Evolutionary conservation across 129 eudicot genomes (phyloP).

Genomic region (Centella asiatica): DNA sequence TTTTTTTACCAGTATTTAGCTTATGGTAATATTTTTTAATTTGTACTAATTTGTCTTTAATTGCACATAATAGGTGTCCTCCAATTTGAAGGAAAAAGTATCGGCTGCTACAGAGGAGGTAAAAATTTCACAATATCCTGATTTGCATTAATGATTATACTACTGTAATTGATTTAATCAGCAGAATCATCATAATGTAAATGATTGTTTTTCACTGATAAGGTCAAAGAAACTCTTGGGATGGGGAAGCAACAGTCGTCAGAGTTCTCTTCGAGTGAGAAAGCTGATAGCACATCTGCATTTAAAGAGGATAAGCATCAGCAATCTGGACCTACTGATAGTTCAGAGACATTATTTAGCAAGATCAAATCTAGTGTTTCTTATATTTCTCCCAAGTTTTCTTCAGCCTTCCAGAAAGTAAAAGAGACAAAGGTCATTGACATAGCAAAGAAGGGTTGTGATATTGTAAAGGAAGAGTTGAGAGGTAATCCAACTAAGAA

Average conservation of each 20-base stretch:
- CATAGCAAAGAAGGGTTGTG: constrained; percentile 69
- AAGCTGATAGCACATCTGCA: constrained; percentile 32
- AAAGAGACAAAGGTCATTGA: constrained; percentile 83
- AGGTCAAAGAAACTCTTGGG: constrained; percentile 75
- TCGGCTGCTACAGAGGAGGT: constrained; percentile 91
- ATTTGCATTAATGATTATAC: neutral
- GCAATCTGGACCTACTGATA: constrained; percentile 38
- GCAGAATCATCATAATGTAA: constrained; percentile 5
- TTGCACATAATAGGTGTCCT: constrained; percentile 40
- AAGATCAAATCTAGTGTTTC: constrained; percentile 60
- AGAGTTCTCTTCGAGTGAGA: constrained; percentile 23
- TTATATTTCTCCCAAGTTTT: constrained; percentile 44
- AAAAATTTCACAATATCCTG: neutral
- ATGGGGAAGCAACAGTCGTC: constrained; percentile 58
- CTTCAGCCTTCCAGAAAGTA: constrained; percentile 51
- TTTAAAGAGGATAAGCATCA: constrained; percentile 48
- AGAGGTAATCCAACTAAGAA: constrained; percentile 60
- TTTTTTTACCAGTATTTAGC: neutral
- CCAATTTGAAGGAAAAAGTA: constrained; percentile 67
- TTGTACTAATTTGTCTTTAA: neutral
- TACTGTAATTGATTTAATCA: neutral
- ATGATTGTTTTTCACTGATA: constrained; percentile 6
- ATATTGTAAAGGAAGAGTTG: constrained; percentile 80
- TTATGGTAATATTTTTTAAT: neutral
- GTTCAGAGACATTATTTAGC: constrained; percentile 51